Conservation (phyloP, 257 asterid species). For the Solanum rostratum region DNA sequence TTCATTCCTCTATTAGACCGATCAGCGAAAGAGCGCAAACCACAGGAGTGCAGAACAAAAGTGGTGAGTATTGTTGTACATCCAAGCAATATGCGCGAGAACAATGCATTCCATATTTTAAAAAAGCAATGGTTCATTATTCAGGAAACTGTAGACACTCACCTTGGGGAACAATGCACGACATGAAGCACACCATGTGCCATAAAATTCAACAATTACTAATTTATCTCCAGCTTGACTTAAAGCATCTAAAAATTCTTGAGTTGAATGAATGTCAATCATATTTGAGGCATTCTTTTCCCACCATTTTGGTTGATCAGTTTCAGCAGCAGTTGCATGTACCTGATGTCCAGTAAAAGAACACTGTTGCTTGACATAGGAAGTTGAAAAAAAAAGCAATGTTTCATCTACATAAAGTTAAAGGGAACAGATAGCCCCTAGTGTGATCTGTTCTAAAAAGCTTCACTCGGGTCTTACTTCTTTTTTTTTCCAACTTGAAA, state of each 20-base stretch:
- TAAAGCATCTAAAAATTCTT: slow-evolving; percentile 29
- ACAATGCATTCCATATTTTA: neutral
- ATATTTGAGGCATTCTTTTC: slow-evolving; percentile 32
- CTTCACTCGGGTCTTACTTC: neutral
- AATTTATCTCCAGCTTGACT: slow-evolving; percentile 33
- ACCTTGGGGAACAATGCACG: slow-evolving; percentile 44
- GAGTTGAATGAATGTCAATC: slow-evolving; percentile 32
- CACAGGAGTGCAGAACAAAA: neutral
- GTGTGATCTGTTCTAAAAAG: neutral
- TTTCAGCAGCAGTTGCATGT: slow-evolving; percentile 22
- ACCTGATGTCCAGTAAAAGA: slow-evolving; percentile 12
- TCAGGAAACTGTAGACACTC: neutral
- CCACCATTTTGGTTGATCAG: slow-evolving; percentile 44
- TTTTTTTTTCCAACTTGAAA: neutral
- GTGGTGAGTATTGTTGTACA: neutral
- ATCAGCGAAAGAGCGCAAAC: neutral
- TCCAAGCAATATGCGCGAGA: neutral
- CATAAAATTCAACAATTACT: slow-evolving; percentile 36
- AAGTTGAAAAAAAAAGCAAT: neutral
- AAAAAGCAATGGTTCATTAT: neutral
- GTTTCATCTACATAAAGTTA: neutral
- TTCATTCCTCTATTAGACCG: neutral
- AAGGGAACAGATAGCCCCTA: neutral
- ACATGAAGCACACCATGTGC: slow-evolving; percentile 51
- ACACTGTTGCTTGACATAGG: neutral